Evolutionary conservation across 1,284 basidiomycete genomes (phyloP).

Genomic region (Ustilago hordei): DNA sequence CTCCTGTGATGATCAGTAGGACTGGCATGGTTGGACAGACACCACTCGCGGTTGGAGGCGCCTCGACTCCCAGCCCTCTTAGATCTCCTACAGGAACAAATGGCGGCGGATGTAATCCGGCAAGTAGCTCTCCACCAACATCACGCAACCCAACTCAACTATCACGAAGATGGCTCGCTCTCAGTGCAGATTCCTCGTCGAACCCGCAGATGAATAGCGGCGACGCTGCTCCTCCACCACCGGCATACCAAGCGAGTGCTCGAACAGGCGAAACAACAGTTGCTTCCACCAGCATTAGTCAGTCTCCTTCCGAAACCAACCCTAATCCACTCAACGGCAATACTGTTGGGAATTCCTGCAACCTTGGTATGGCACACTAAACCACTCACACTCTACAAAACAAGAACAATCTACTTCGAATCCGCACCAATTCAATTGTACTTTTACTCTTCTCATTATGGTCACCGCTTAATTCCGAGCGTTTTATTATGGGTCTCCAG

Average conservation of each 20-base stretch:
- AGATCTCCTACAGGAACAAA: slow-evolving; percentile 10
- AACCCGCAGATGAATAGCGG: background rate
- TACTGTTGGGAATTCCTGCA: slow-evolving; percentile 2
- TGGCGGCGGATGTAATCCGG: background rate
- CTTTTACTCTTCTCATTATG: background rate
- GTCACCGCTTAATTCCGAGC: no score
- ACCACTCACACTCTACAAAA: background rate
- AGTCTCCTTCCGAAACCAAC: slow-evolving; percentile 11
- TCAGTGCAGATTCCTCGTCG: slow-evolving; percentile 34
- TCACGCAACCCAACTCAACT: slow-evolving; percentile 41
- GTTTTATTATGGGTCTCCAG: no score
- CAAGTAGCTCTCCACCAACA: slow-evolving; percentile 22
- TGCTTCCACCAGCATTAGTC: slow-evolving; percentile 29
- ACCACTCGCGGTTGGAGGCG: no score
- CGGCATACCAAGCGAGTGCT: slow-evolving; percentile 43
- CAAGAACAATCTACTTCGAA: background rate
- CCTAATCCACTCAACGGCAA: background rate
- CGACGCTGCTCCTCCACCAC: slow-evolving; percentile 37
- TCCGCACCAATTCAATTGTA: slow-evolving; percentile 13
- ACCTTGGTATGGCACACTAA: slow-evolving; percentile 31
- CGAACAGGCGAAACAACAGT: slow-evolving; percentile 41
- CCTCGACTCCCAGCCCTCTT: slow-evolving; percentile 10
- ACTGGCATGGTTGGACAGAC: slow-evolving; percentile 27
- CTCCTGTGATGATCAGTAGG: slow-evolving; percentile 29
- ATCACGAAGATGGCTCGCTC: slow-evolving; percentile 52